Evolutionary conservation across 2,329 filamentous ascomycete species (phyloP).

Genomic region (Cephalotrichum gorgonifer): DNA sequence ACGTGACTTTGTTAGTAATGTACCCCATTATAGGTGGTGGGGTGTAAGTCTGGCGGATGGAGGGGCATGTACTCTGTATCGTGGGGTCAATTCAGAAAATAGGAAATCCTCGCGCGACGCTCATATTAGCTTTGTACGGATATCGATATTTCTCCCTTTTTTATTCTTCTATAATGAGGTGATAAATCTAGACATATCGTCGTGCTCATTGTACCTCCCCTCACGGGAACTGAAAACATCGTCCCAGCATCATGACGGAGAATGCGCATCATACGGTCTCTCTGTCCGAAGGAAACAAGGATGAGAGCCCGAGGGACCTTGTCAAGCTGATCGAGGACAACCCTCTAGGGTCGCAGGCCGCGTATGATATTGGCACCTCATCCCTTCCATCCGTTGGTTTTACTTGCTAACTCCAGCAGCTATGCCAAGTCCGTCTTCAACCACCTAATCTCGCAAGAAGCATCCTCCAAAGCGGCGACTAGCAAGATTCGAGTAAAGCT

Average conservation of each 20-base stretch:
- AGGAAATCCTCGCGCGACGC: background rate
- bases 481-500: slow-evolving; percentile 46
- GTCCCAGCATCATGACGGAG: background rate
- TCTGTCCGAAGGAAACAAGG: background rate
- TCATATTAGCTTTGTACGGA: background rate
- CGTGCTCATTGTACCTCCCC: too few species aligned
- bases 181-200: too few species aligned
- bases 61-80: background rate
- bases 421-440: slow-evolving; percentile 32
- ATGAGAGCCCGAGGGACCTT: background rate
- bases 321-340: background rate
- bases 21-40: background rate
- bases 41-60: background rate
- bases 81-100: background rate
- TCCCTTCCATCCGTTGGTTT: background rate
- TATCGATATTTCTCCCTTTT: too few species aligned
- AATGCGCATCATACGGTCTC: background rate
- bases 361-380: background rate
- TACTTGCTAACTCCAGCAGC: slow-evolving; percentile 10
- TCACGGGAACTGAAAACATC: too few species aligned
- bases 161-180: too few species aligned
- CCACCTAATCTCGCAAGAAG: slow-evolving; percentile 35
- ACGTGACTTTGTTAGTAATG: slow-evolving; percentile 1
- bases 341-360: background rate
- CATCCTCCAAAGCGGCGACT: slow-evolving; percentile 42